Evolutionary conservation across 805 yeast genomes (phyloP).

Genomic region (Lachancea mirantina): DNA sequence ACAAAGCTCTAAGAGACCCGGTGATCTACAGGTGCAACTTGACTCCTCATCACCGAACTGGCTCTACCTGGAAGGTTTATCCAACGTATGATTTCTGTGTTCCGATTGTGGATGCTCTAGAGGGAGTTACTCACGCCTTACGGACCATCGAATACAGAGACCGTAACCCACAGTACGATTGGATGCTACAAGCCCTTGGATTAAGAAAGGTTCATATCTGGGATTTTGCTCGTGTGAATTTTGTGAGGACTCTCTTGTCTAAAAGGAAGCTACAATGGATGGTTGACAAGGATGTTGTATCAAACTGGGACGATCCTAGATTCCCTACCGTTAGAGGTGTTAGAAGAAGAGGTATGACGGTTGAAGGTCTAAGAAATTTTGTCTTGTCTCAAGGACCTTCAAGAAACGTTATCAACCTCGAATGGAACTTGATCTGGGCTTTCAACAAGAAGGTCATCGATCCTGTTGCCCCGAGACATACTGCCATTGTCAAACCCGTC

Average conservation of each 20-base stretch:
- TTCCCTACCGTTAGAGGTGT: constrained; percentile 99
- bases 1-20: constrained; percentile 96
- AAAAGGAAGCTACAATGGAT: constrained; percentile 99
- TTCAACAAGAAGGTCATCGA: constrained; percentile 94
- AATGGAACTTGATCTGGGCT: constrained; percentile 98
- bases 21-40: constrained; percentile 95
- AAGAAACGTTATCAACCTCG: constrained; percentile 90
- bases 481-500: constrained; percentile 75
- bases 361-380: constrained; percentile 92
- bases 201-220: constrained; percentile 92
- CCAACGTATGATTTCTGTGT: constrained; percentile 99
- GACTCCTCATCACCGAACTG: constrained; percentile 97
- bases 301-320: constrained; percentile 98
- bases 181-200: constrained; percentile 78
- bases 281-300: constrained; percentile 82
- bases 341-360: constrained; percentile 99
- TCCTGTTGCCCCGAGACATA: constrained; percentile 93
- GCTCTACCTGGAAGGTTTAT: constrained; percentile 86
- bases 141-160: constrained; percentile 98
- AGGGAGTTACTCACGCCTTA: constrained; percentile 96
- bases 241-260: constrained; percentile 88
- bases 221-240: constrained; percentile 98
- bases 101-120: constrained; percentile 90
- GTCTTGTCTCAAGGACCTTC: constrained; percentile 97
- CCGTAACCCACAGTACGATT: constrained; percentile 95